These are phyloP conservation scores for Mediolabrus comicus DNA, from an alignment of 108 stramenopile species.

Conservation along the genomic window DNA sequence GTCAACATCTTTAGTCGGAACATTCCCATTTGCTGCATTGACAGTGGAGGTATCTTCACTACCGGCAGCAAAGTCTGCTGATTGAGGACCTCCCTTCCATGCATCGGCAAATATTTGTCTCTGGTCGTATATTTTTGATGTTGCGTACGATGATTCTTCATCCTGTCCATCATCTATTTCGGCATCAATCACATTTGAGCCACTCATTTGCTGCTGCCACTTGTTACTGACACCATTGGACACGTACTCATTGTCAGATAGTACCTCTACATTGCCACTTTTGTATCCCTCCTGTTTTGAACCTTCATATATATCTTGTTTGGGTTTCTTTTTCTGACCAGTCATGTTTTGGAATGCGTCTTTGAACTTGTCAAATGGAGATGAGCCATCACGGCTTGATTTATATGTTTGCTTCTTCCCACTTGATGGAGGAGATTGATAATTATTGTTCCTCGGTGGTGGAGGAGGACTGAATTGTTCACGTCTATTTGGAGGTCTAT, in stretches of 20 bases:
- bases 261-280: constrained; percentile 37
- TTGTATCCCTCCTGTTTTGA: constrained; percentile 14
- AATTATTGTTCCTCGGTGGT: background rate
- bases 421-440: background rate
- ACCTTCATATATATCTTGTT: background rate
- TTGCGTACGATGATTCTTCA: background rate
- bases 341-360: constrained; percentile 29
- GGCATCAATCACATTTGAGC: constrained; percentile 13
- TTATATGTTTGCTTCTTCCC: constrained; percentile 16
- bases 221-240: constrained; percentile 6
- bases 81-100: constrained; percentile 36
- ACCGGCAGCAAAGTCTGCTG: background rate
- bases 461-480: background rate
- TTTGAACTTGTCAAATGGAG: constrained; percentile 31
- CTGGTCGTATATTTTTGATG: background rate
- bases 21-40: background rate
- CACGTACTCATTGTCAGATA: constrained; percentile 13
- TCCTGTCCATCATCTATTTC: background rate
- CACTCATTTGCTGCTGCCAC: background rate
- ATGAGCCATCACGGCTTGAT: constrained; percentile 1
- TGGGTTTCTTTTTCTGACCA: background rate
- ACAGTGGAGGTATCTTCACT: background rate
- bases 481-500: constrained; percentile 12
- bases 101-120: background rate
- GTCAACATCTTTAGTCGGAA: background rate